phyloP scores from a whole-genome alignment of 2,329 filamentous ascomycete species.

The Exophiala sp. region DNA sequence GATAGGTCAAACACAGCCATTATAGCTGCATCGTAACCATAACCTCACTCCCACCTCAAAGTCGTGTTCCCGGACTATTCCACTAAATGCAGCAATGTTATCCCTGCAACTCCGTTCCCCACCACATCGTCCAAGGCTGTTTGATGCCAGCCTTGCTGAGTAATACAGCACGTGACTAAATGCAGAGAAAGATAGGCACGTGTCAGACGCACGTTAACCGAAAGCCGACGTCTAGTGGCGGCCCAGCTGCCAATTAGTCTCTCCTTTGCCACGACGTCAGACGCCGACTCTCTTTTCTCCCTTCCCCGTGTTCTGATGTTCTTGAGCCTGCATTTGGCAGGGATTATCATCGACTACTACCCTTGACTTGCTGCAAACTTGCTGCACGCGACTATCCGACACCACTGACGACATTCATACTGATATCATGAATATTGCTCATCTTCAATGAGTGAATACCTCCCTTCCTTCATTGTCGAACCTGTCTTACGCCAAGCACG shows the following conservation, averaged over 20 bases:
- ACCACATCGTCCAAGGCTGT: background rate
- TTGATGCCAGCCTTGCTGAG: slow-evolving; percentile 9
- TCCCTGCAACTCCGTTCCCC: background rate
- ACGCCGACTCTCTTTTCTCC: background rate
- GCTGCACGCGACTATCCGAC: background rate
- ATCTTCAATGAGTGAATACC: slow-evolving; percentile 40
- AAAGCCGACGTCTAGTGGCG: too few relatives aligned
- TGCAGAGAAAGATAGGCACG: background rate
- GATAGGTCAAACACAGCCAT: too few relatives aligned
- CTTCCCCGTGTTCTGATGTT: slow-evolving; percentile 7
- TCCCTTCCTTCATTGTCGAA: slow-evolving; percentile 41
- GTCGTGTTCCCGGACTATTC: too few relatives aligned
- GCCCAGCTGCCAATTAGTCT: too few relatives aligned
- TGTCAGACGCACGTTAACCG: slow-evolving; percentile 3
- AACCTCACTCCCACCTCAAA: too few relatives aligned
- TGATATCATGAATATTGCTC: slow-evolving; percentile 10
- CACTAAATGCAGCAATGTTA: background rate
- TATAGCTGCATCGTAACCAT: too few relatives aligned
- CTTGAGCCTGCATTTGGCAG: slow-evolving; percentile 4
- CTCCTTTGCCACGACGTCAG: slow-evolving; percentile 4
- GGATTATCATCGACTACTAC: slow-evolving; percentile 1
- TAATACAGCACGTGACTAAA: background rate
- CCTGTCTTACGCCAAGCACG: slow-evolving; percentile 40
- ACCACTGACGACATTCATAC: background rate
- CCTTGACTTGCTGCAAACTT: background rate